Evolutionary conservation across 2,329 filamentous ascomycete genomes (phyloP), one percentile per base, ranked within the genome.

Genomic region (Beauveria sp.): DNA sequence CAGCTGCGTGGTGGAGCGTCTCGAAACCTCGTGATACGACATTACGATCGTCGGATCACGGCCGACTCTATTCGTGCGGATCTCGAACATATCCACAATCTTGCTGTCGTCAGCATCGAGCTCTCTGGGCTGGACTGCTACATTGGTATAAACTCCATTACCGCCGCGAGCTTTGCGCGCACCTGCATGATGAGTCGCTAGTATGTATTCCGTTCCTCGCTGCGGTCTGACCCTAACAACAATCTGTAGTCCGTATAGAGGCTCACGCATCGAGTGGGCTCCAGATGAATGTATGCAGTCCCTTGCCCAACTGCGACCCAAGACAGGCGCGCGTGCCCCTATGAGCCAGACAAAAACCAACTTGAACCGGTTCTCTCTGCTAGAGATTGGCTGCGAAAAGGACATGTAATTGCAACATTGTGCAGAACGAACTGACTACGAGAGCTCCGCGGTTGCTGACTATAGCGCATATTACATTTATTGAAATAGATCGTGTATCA

Each of bases 31-130:
- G 75, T 92, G 22, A 81, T 96, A 47, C 82, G 82, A 61, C 80
- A 81, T 10, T 83, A 82, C 65, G 78, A 78, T 66, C 75, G 75
- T 58, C 80, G 76, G 58, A 76, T 89, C 65, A 91, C 85, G 0
- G 86, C 86, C 65, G 75, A 82, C 8, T 73, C 75, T 18, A 84
- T 96, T 64, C 84, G 88, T 12, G 80, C 86, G 5, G 89, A 96
- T 67, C 79, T 94, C 43, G 87, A 92, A 26, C 91, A 96, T 70
- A 93, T 96, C 63, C 86, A 93, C 75, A 90, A 90, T 64, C 79
- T 96, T 1, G 77, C 87, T 24, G 82, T 96, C 12, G 79, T 94
- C 67, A 82, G 82, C 48, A 75, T 94, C 50, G 73, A 75, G 8
- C 87, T 89, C 70, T 72, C 74, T 3, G 76, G 79, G 20, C 79